Evolutionary conservation across 371 early-diverging fungal genomes (phyloP).

Genomic region (Syncephalastrum contaminatum): DNA sequence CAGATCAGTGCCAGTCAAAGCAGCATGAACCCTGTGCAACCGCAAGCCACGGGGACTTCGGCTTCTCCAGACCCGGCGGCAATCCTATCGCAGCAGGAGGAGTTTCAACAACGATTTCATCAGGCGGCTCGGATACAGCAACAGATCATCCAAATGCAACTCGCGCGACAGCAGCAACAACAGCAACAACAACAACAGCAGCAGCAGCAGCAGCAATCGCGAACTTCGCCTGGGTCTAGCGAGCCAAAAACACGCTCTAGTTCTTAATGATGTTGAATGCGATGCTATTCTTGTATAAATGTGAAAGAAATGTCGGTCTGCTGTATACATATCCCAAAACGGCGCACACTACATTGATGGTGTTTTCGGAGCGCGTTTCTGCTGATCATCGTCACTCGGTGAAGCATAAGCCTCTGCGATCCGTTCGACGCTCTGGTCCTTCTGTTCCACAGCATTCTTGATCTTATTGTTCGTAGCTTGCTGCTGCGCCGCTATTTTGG

Average conservation of each 20-base stretch:
- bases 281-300: too few relatives aligned
- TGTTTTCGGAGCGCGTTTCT: too few relatives aligned
- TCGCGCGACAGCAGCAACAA: slow-evolving; percentile 10
- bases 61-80: slow-evolving; percentile 2
- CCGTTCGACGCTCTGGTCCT: slow-evolving; percentile 20
- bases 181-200: slow-evolving; percentile 12
- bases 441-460: slow-evolving; percentile 49
- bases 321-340: too few relatives aligned
- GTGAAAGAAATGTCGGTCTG: too few relatives aligned
- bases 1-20: too few relatives aligned
- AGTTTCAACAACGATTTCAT: slow-evolving; percentile 16
- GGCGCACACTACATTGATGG: too few relatives aligned
- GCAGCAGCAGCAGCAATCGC: slow-evolving; percentile 11
- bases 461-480: slow-evolving; percentile 51
- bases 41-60: background rate
- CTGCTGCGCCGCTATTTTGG: slow-evolving; percentile 40
- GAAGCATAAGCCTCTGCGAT: too few relatives aligned
- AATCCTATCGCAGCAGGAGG: slow-evolving; percentile 4
- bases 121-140: slow-evolving; percentile 4
- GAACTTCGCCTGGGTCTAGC: background rate
- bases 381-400: too few relatives aligned
- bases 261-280: too few relatives aligned
- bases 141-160: slow-evolving; percentile 3
- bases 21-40: background rate
- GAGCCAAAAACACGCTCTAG: too few relatives aligned